A percentile compares a stretch with the other conserved stretches of the same genome.
phyloP scores from a whole-genome alignment of 2,329 filamentous ascomycete genomes.

The Botrytis fragariae region DNA sequence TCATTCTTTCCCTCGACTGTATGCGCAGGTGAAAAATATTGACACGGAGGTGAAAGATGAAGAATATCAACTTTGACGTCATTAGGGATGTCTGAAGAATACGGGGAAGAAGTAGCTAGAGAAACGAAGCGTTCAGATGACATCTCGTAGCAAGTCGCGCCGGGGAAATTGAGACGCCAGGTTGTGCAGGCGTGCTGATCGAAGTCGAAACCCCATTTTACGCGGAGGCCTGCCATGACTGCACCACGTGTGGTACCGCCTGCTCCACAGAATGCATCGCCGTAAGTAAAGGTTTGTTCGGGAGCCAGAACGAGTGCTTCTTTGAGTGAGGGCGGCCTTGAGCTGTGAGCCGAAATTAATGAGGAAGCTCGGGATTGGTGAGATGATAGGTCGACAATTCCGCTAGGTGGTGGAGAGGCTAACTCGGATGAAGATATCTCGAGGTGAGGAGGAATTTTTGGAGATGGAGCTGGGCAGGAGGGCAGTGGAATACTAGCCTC shows the following conservation, averaged over 20 bases:
- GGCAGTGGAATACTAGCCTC: not conserved
- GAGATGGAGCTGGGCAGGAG: slow-evolving; percentile 9
- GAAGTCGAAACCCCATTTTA: slow-evolving; percentile 65
- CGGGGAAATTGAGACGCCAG: slow-evolving; percentile 33
- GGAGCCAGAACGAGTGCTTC: slow-evolving; percentile 26
- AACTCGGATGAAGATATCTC: slow-evolving; percentile 25
- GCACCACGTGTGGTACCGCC: slow-evolving; percentile 70
- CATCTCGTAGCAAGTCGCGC: slow-evolving; percentile 47
- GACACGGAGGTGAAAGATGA: slow-evolving; percentile 76
- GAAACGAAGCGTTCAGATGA: slow-evolving; percentile 51
- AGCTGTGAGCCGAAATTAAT: not conserved
- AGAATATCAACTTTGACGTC: slow-evolving; percentile 60
- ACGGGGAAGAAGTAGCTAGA: slow-evolving; percentile 14
- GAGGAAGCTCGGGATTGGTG: not conserved
- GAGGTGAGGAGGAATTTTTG: slow-evolving; percentile 13
- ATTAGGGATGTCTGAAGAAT: not conserved
- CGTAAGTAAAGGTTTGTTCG: slow-evolving; percentile 60
- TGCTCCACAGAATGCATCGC: slow-evolving; percentile 70
- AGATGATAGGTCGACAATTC: slow-evolving; percentile 24
- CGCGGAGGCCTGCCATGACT: slow-evolving; percentile 52
- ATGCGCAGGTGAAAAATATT: slow-evolving; percentile 71
- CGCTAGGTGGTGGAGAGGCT: slow-evolving; percentile 28
- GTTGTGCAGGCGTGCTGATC: slow-evolving; percentile 34
- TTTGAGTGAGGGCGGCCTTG: slow-evolving; percentile 21
- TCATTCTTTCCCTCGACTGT: slow-evolving; percentile 59